A percentile compares a stretch with the other conserved stretches of the same genome.
Conservation (phyloP, 148 eudicot genomes). For the Euryodendron excelsum region DNA sequence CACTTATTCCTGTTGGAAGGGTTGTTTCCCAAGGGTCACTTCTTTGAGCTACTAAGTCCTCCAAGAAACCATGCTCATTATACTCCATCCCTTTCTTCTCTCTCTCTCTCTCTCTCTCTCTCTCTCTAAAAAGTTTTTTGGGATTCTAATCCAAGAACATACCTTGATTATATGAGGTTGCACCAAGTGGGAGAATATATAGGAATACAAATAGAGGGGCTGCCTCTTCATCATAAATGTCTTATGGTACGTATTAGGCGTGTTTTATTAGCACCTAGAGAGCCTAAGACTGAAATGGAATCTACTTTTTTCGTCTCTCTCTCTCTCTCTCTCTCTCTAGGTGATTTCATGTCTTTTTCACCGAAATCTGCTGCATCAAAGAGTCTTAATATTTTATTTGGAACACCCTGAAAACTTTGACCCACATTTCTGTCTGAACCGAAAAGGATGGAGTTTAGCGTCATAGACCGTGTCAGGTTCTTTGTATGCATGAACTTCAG, state of each 20-base stretch:
- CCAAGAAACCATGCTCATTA: constrained; percentile 56
- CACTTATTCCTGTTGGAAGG: constrained; percentile 30
- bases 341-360: constrained; percentile 60
- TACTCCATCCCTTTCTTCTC: constrained; percentile 41
- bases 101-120: constrained; percentile 16
- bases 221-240: background rate
- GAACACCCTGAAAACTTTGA: constrained; percentile 44
- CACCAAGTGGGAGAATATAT: background rate
- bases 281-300: constrained; percentile 27
- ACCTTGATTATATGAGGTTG: constrained; percentile 15
- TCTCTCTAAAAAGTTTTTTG: background rate
- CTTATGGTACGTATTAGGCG: background rate
- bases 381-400: constrained; percentile 19
- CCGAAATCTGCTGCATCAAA: constrained; percentile 54
- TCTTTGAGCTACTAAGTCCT: constrained; percentile 54
- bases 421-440: constrained; percentile 61
- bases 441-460: constrained; percentile 44
- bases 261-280: constrained; percentile 5
- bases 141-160: background rate
- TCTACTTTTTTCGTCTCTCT: constrained; percentile 24
- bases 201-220: background rate
- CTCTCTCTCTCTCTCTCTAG: constrained; percentile 13
- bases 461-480: constrained; percentile 56
- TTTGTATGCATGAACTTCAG: constrained; percentile 27
- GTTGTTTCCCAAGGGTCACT: constrained; percentile 37